Evolutionary conservation across 768 basidiomycete species (phyloP), one percentile per base, ranked within the genome.

Genomic region (Macrolepiota albuminosa): DNA sequence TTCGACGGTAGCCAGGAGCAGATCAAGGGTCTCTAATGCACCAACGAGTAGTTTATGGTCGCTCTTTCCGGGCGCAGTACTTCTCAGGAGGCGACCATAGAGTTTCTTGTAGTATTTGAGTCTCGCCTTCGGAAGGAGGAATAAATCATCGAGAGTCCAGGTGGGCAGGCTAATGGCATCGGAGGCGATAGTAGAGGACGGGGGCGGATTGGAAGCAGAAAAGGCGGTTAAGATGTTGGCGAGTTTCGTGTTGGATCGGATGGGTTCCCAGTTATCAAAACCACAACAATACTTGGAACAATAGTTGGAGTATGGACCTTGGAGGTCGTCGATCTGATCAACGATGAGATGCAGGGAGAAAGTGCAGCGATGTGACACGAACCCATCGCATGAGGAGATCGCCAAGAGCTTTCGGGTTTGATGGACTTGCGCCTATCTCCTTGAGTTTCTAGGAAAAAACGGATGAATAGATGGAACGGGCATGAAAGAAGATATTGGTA

Each of bases 341-440:
- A 61, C 64, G 61, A 56, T 62, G 55, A 64, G 57, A 65, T 58
- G 62, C 18, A 50, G 46, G 40, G 9, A 53, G 45, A 57, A 47
- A 45, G 42, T 48, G 33, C 61, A 29, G 49, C 56, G 37, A 43
- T 29, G 57, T 52, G 50, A 39, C 50, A 75, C 91, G 61, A 64
- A 96, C 96, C 97, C 96, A 98, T 75, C 90, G 87, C 90, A 98
- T 97, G 56, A 99, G 79, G 43, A 99, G 78, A 72, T 98, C 96
- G 43, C 97, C 95, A 33, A 99, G 79, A 13, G 89, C 93, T 69
- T 95, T 97, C 6, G 95, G 94, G 13, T 91, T 93, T 5, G 92
- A 87, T 1, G 96, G 95, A 73, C 88, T 92, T 18, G 90, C 84
- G 21, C 94, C 95, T 62, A 98, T 94, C 61, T 96, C 95, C 73